Conservation (phyloP, 805 yeast genomes). For the Ogataea saltuana region DNA sequence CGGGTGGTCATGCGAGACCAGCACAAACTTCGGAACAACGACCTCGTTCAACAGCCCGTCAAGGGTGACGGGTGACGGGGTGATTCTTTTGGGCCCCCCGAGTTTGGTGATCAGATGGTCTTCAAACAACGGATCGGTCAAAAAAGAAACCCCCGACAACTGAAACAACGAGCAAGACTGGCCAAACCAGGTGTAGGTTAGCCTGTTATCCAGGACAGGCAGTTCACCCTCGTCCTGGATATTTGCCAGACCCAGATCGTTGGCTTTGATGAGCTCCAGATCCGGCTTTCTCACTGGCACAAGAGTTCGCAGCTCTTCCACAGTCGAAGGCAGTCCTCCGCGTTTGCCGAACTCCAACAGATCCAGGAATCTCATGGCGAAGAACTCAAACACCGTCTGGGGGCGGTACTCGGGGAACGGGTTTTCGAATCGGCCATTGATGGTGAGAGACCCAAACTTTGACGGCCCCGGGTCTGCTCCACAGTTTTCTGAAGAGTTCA, state of each 20-base stretch:
- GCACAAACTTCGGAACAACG: conserved; percentile 66
- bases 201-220: conserved; percentile 44
- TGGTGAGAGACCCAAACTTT: conserved; percentile 48
- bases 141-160: conserved; percentile 65
- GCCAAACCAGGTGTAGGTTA: conserved; percentile 88
- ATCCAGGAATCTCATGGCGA: conserved; percentile 70
- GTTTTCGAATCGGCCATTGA: conserved; percentile 81
- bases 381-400: conserved; percentile 85
- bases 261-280: conserved; percentile 39
- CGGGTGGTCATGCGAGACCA: conserved; percentile 94
- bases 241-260: conserved; percentile 19
- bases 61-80: conserved; percentile 68
- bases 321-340: conserved; percentile 56
- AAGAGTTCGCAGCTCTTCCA: conserved; percentile 48
- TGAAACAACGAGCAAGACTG: conserved; percentile 83
- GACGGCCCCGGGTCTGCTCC: conserved; percentile 7
- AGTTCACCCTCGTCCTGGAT: conserved; percentile 12
- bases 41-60: conserved; percentile 44
- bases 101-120: conserved; percentile 60
- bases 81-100: conserved; percentile 83
- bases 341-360: conserved; percentile 59
- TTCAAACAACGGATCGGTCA: conserved; percentile 84
- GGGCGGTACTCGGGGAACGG: conserved; percentile 90
- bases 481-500: neutral
- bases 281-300: conserved; percentile 66